Percentiles rank a stretch among this genome's conserved stretches.
Conservation (phyloP, 2,329 filamentous ascomycete species). For the Achaetomium macrosporum region DNA sequence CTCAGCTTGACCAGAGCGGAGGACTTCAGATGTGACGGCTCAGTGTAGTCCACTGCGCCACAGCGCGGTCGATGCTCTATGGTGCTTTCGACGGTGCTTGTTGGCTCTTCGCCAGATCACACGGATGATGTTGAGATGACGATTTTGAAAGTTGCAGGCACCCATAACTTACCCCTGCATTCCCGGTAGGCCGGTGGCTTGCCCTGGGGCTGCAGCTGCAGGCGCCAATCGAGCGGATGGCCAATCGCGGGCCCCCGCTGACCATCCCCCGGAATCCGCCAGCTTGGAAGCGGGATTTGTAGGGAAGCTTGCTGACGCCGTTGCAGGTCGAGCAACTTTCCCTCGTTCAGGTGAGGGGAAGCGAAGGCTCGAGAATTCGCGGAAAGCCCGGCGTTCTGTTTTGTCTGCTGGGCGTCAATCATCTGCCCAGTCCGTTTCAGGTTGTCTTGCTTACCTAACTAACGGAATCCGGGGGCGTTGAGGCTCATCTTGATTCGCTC, state of each 20-base stretch:
- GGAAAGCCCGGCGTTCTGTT: background rate
- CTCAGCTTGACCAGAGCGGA: background rate
- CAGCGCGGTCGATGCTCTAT: too few species aligned
- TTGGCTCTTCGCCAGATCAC: too few species aligned
- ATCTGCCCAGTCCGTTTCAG: background rate
- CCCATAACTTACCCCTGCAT: background rate
- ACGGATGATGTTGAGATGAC: background rate
- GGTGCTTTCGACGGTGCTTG: too few species aligned
- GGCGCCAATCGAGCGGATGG: slow-evolving; percentile 5
- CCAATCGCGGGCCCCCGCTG: slow-evolving; percentile 3
- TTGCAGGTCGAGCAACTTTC: too few species aligned
- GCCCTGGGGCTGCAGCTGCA: slow-evolving; percentile 2
- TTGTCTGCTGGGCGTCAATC: background rate
- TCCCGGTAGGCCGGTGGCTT: background rate
- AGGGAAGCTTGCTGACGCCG: background rate
- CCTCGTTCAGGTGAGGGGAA: background rate
- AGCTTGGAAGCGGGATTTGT: background rate
- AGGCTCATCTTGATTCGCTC: background rate
- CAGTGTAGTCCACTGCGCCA: too few species aligned
- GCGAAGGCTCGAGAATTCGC: background rate
- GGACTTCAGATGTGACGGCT: too few species aligned
- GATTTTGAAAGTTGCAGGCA: too few species aligned
- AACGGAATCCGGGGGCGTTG: background rate
- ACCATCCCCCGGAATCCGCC: slow-evolving; percentile 1
- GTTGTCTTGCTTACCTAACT: background rate